phyloP scores from a whole-genome alignment of 129 eudicot genomes.

The Glebionis coronaria region DNA sequence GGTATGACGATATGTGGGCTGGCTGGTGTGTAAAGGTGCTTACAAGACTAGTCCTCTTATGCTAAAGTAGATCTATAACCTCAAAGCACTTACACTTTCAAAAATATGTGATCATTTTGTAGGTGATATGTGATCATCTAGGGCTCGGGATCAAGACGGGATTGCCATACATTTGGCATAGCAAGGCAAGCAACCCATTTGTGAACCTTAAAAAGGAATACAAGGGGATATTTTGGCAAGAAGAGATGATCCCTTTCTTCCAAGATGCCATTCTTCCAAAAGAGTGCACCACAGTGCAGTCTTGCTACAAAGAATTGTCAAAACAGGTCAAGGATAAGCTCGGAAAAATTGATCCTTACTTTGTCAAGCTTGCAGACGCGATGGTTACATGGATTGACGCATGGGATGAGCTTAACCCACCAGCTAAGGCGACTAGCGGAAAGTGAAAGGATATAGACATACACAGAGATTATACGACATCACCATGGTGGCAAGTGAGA shows the following conservation, averaged over 20 bases:
- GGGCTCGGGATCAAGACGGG: slow-evolving; percentile 75
- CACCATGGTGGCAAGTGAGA: slow-evolving; percentile 17
- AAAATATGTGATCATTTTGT: background rate
- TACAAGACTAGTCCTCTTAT: background rate
- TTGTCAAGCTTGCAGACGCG: slow-evolving; percentile 54
- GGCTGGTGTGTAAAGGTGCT: slow-evolving; percentile 92
- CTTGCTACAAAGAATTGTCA: slow-evolving; percentile 55
- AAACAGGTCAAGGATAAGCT: slow-evolving; percentile 63
- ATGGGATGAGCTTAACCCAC: slow-evolving; percentile 66
- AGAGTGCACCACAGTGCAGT: slow-evolving; percentile 56
- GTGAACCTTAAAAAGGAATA: slow-evolving; percentile 78
- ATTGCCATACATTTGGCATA: slow-evolving; percentile 71
- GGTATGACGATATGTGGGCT: slow-evolving; percentile 98
- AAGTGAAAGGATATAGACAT: slow-evolving; percentile 25
- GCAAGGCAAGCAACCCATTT: slow-evolving; percentile 80
- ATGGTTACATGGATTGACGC: slow-evolving; percentile 74
- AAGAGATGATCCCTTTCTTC: slow-evolving; percentile 69
- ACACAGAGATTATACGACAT: slow-evolving; percentile 5
- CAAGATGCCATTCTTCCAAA: slow-evolving; percentile 49
- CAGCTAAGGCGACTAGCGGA: slow-evolving; percentile 30
- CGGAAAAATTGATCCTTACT: slow-evolving; percentile 51
- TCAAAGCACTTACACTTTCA: background rate
- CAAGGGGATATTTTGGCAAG: slow-evolving; percentile 80
- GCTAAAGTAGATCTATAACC: background rate
- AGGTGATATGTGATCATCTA: slow-evolving; percentile 77